Conservation (phyloP, 495 filamentous ascomycete genomes). For the Penicillium samsonianum region DNA sequence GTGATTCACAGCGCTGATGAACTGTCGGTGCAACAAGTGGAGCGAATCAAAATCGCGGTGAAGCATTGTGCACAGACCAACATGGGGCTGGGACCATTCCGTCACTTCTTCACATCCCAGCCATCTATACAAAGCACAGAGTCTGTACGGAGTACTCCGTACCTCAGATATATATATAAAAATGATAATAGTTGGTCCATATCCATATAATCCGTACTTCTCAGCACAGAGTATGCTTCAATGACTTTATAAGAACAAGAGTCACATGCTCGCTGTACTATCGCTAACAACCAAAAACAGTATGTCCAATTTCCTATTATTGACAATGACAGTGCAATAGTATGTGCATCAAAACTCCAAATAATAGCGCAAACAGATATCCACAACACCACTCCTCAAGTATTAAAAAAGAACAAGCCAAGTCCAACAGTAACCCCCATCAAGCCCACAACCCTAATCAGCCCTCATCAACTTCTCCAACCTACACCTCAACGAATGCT, state of each 20-base stretch:
- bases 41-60: constrained; percentile 45
- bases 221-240: neutral
- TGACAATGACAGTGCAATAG: neutral
- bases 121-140: neutral
- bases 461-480: constrained; percentile 38
- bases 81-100: constrained; percentile 25
- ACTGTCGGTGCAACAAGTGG: constrained; percentile 23
- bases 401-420: neutral
- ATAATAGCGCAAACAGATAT: neutral
- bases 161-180: neutral
- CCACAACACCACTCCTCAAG: neutral
- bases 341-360: neutral
- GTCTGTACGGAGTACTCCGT: neutral
- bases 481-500: constrained; percentile 33
- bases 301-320: neutral
- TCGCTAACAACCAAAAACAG: neutral
- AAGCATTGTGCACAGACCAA: constrained; percentile 40
- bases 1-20: constrained; percentile 13
- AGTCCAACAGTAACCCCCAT: neutral
- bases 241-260: neutral
- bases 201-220: neutral
- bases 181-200: neutral
- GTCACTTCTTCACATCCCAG: constrained; percentile 8
- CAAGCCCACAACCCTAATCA: constrained; percentile 8
- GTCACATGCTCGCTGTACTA: neutral